phyloP scores from a whole-genome alignment of 345 rosid species.

The Anacardium occidentale region DNA sequence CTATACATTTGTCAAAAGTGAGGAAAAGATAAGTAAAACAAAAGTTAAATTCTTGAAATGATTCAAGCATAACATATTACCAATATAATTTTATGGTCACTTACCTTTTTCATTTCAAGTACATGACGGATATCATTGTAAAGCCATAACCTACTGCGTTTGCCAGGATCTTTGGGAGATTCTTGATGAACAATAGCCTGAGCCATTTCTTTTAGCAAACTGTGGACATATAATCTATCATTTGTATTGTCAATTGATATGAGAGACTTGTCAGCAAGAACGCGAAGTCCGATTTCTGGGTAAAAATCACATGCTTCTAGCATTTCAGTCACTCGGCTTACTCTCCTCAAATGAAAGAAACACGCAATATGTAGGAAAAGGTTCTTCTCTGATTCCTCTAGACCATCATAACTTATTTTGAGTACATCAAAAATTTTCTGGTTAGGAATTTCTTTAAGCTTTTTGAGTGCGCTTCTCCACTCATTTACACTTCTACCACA shows the following conservation, averaged over 20 bases:
- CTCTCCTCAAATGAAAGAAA: conserved; percentile 5
- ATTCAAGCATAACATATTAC: not conserved
- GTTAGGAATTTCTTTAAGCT: not conserved
- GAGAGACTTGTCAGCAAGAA: conserved; percentile 16
- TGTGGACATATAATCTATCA: not conserved
- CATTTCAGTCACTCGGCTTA: not conserved
- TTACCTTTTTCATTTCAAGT: conserved; percentile 1
- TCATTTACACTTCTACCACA: conserved; percentile 10
- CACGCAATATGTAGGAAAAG: conserved; percentile 19
- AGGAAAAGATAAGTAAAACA: not conserved
- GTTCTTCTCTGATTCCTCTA: conserved; percentile 13
- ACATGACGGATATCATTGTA: not conserved
- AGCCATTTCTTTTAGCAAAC: conserved; percentile 11
- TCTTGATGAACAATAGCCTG: conserved; percentile 4
- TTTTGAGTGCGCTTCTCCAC: conserved; percentile 14
- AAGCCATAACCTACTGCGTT: conserved; percentile 3
- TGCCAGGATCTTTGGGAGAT: conserved; percentile 5
- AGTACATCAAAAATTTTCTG: conserved; percentile 13
- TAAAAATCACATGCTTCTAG: conserved; percentile 7
- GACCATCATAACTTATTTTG: conserved; percentile 20
- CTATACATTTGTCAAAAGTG: not conserved
- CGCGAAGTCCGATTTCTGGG: conserved; percentile 7
- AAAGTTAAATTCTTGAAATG: not conserved
- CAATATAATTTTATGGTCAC: not conserved
- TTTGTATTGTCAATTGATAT: not conserved